These are phyloP conservation scores for Fagus crenata DNA, from an alignment of 306 rosid genomes.

Conservation along the genomic window DNA sequence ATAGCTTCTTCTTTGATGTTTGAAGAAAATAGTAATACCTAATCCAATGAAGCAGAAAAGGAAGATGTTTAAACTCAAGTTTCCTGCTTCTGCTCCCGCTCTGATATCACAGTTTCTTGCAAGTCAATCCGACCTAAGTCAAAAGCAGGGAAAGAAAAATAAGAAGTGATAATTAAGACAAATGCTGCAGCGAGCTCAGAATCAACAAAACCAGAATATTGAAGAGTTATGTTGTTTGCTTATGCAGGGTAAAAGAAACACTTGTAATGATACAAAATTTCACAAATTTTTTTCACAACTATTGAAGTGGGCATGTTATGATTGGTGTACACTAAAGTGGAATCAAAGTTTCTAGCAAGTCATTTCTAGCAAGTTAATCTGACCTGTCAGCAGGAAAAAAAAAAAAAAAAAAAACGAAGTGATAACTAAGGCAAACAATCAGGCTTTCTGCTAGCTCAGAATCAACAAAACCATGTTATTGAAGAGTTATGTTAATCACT, in stretches of 20 bases:
- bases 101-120: conserved; percentile 71
- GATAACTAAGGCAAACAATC: background rate
- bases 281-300: no score
- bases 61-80: conserved; percentile 32
- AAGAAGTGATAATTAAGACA: background rate
- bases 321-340: no score
- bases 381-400: conserved; percentile 47
- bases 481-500: no score
- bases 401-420: conserved; percentile 2
- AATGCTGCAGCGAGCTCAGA: background rate
- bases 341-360: conserved; percentile 61
- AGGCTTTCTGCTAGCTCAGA: background rate
- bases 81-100: conserved; percentile 69
- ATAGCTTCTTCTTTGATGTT: conserved; percentile 12
- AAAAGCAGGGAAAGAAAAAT: conserved; percentile 17
- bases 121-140: conserved; percentile 77
- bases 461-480: no score
- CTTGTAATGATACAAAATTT: background rate
- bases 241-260: background rate
- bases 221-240: background rate
- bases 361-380: conserved; percentile 76
- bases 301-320: no score
- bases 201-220: background rate
- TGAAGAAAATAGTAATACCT: conserved; percentile 32
- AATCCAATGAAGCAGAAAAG: conserved; percentile 28